phyloP scores from a whole-genome alignment of 345 rosid species.

The Heritiera fomes region DNA sequence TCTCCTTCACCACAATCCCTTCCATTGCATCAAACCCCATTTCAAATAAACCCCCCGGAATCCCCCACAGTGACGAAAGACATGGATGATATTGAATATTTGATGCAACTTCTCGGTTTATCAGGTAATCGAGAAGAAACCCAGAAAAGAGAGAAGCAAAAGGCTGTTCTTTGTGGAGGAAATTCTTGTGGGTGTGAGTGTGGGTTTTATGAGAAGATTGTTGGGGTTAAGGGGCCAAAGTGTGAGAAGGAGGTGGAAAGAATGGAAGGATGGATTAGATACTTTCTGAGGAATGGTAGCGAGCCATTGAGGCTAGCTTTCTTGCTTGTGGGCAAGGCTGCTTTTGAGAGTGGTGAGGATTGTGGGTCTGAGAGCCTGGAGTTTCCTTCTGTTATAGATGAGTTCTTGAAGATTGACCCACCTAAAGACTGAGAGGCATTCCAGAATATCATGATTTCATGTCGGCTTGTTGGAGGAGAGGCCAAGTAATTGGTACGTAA shows the following conservation, averaged over 20 bases:
- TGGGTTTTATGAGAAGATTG: constrained; percentile 49
- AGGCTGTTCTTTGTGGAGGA: constrained; percentile 8
- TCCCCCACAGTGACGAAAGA: neutral
- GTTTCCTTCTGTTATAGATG: constrained; percentile 48
- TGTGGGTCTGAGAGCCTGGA: constrained; percentile 35
- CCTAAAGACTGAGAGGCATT: constrained; percentile 29
- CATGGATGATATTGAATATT: constrained; percentile 32
- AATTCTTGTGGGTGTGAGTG: constrained; percentile 34
- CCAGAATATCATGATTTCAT: constrained; percentile 8
- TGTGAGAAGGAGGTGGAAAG: constrained; percentile 44
- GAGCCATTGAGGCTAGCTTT: constrained; percentile 52
- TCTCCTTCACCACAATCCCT: constrained; percentile 12
- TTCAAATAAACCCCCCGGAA: constrained; percentile 12
- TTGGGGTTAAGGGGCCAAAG: constrained; percentile 55
- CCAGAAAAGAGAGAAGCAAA: constrained; percentile 25
- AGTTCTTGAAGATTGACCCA: constrained; percentile 42
- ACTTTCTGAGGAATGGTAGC: constrained; percentile 28
- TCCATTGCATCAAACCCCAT: neutral
- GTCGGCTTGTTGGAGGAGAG: neutral
- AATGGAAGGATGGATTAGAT: constrained; percentile 47
- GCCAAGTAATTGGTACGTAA: neutral
- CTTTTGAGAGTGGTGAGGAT: constrained; percentile 27
- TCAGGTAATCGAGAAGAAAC: constrained; percentile 15
- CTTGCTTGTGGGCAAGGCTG: constrained; percentile 54
- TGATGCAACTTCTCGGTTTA: constrained; percentile 44